Conservation (phyloP, 1,284 basidiomycete species). For the Sporisorium reilianum region DNA sequence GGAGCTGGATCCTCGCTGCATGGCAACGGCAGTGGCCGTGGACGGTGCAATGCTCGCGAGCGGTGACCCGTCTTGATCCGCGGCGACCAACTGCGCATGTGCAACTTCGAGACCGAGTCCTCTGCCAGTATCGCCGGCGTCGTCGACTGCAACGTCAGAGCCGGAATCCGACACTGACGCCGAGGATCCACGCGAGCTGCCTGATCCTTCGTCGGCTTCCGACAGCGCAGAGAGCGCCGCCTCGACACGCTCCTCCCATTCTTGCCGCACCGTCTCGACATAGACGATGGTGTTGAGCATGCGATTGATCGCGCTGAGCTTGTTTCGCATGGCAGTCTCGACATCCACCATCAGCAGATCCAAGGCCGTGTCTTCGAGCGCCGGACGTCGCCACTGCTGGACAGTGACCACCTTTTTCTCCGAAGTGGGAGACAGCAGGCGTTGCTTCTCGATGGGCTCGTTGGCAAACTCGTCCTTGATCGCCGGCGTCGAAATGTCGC, state of each 20-base stretch:
- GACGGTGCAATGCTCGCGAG: background rate
- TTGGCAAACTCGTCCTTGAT: slow-evolving; percentile 84
- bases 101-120: slow-evolving; percentile 51
- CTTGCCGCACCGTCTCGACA: slow-evolving; percentile 93
- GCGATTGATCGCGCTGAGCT: slow-evolving; percentile 93
- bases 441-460: slow-evolving; percentile 87
- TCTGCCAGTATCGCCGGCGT: slow-evolving; percentile 69
- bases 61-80: background rate
- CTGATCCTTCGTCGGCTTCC: slow-evolving; percentile 46
- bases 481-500: slow-evolving; percentile 87
- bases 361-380: slow-evolving; percentile 80
- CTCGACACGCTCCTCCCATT: slow-evolving; percentile 92
- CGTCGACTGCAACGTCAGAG: slow-evolving; percentile 71
- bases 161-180: slow-evolving; percentile 27
- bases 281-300: slow-evolving; percentile 98
- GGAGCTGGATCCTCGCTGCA: slow-evolving; percentile 28
- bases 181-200: slow-evolving; percentile 31
- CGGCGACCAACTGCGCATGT: slow-evolving; percentile 46
- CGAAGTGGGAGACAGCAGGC: slow-evolving; percentile 78
- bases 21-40: background rate
- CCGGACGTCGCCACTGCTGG: slow-evolving; percentile 52
- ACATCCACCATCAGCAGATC: slow-evolving; percentile 84
- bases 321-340: slow-evolving; percentile 87
- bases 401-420: slow-evolving; percentile 60
- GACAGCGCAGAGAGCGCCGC: slow-evolving; percentile 74